A percentile compares a stretch with the other conserved stretches of the same genome.
phyloP scores from a whole-genome alignment of 2,329 filamentous ascomycete genomes.

The Penicillium sumatraense region DNA sequence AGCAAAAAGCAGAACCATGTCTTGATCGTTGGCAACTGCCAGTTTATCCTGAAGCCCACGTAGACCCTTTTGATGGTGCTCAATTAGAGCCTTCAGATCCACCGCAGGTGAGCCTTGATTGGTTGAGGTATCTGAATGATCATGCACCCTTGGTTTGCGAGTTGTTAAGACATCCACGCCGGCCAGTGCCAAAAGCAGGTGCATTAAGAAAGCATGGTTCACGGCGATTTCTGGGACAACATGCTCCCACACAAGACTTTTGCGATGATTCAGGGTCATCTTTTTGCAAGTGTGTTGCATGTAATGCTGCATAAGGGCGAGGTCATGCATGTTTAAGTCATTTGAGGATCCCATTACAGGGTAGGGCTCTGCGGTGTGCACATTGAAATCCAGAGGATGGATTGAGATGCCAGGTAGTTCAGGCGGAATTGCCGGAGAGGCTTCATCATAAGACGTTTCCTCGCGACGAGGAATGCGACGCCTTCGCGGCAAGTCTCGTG shows the following conservation, averaged over 20 bases:
- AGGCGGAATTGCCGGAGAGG: neutral
- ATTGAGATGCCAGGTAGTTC: constrained; percentile 1
- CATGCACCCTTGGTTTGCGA: neutral
- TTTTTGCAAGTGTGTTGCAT: constrained; percentile 19
- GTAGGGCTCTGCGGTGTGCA: neutral
- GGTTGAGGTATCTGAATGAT: neutral
- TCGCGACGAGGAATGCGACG: neutral
- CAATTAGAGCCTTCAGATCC: no score
- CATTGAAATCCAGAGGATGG: constrained; percentile 19
- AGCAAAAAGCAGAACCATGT: constrained; percentile 16
- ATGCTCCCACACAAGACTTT: constrained; percentile 19
- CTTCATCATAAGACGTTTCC: neutral
- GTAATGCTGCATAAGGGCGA: constrained; percentile 24
- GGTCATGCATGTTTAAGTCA: constrained; percentile 23
- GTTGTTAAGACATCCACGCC: constrained; percentile 22
- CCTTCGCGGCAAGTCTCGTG: constrained; percentile 5
- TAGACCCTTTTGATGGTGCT: constrained; percentile 29
- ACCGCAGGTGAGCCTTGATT: no score
- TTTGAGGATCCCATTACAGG: no score
- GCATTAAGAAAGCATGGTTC: constrained; percentile 26
- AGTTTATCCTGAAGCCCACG: constrained; percentile 21
- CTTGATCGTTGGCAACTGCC: constrained; percentile 1
- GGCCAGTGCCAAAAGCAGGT: constrained; percentile 30
- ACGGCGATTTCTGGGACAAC: constrained; percentile 28
- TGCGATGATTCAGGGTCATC: constrained; percentile 14